Percentiles rank a stretch among this genome's conserved stretches.
These are phyloP conservation scores for Emericellopsis cladophorae DNA, from an alignment of 2,329 filamentous ascomycete species.

Conservation along the genomic window DNA sequence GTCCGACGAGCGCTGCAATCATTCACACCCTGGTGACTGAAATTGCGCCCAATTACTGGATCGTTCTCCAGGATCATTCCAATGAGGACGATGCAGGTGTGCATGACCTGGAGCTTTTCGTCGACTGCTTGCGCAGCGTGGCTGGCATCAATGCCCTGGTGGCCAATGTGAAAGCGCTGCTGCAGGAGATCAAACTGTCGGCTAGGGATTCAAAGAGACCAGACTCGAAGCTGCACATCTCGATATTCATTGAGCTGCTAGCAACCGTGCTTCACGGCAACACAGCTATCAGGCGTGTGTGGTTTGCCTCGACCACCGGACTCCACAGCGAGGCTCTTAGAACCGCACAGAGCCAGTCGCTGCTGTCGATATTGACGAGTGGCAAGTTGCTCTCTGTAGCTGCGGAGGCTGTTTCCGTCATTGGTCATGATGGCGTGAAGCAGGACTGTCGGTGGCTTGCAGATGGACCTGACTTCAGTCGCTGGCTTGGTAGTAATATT, in stretches of 20 bases:
- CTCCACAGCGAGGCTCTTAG: constrained; percentile 11
- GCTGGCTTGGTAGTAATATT: constrained; percentile 61
- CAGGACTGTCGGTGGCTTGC: constrained; percentile 42
- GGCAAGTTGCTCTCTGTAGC: constrained; percentile 36
- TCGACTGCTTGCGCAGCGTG: constrained; percentile 57
- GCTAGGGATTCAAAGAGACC: constrained; percentile 21
- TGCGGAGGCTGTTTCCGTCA: constrained; percentile 41
- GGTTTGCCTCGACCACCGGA: constrained; percentile 16
- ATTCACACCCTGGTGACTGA: constrained; percentile 61
- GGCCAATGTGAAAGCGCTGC: constrained; percentile 51
- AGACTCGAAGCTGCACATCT: constrained; percentile 29
- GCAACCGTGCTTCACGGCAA: constrained; percentile 25
- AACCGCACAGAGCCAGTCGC: constrained; percentile 18
- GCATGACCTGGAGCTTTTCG: constrained; percentile 34
- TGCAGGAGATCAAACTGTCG: constrained; percentile 33
- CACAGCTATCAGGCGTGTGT: constrained; percentile 21
- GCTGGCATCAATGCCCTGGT: constrained; percentile 68
- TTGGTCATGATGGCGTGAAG: constrained; percentile 20
- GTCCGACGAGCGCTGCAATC: constrained; percentile 60
- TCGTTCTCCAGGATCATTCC: constrained; percentile 37
- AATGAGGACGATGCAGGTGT: constrained; percentile 1
- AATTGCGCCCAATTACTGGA: constrained; percentile 77
- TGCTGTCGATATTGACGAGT: constrained; percentile 31
- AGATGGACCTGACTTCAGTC: constrained; percentile 49
- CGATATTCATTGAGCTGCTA: constrained; percentile 29